phyloP scores from a whole-genome alignment of 345 rosid species.

The Adansonia digitata region DNA sequence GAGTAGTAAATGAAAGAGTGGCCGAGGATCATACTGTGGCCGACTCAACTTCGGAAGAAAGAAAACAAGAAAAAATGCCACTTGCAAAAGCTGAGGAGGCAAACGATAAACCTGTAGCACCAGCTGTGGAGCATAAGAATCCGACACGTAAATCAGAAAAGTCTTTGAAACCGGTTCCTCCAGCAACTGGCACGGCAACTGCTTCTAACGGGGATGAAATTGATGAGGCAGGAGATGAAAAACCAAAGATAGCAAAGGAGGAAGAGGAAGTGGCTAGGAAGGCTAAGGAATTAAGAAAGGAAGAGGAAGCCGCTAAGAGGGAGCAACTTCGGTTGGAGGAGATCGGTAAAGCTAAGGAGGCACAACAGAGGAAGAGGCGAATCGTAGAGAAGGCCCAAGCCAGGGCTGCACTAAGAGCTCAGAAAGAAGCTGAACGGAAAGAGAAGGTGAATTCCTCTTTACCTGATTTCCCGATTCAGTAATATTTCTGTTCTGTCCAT shows the following conservation, averaged over 20 bases:
- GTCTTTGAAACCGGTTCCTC: slow-evolving; percentile 31
- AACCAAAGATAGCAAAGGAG: slow-evolving; percentile 47
- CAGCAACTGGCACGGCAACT: slow-evolving; percentile 20
- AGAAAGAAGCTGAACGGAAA: slow-evolving; percentile 70
- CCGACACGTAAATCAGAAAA: slow-evolving; percentile 34
- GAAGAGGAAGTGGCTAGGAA: slow-evolving; percentile 62
- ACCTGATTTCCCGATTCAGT: too few relatives aligned
- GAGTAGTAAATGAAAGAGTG: neutral
- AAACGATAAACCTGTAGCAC: neutral
- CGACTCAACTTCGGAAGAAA: slow-evolving; percentile 24
- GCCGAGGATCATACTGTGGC: slow-evolving; percentile 25
- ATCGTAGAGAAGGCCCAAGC: slow-evolving; percentile 69
- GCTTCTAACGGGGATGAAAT: slow-evolving; percentile 37
- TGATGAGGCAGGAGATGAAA: slow-evolving; percentile 41
- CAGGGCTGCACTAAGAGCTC: slow-evolving; percentile 59
- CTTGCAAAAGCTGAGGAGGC: neutral
- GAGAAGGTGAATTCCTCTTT: slow-evolving; percentile 57
- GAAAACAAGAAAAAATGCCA: slow-evolving; percentile 22
- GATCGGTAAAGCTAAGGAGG: slow-evolving; percentile 75
- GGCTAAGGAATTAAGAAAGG: slow-evolving; percentile 65
- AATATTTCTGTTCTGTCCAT: neutral
- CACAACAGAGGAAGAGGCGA: slow-evolving; percentile 69
- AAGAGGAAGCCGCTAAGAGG: slow-evolving; percentile 54
- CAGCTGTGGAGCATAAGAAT: slow-evolving; percentile 23
- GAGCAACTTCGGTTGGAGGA: slow-evolving; percentile 70